Conservation (phyloP, 176 grass and related monocot species). For the Typha latifolia region DNA sequence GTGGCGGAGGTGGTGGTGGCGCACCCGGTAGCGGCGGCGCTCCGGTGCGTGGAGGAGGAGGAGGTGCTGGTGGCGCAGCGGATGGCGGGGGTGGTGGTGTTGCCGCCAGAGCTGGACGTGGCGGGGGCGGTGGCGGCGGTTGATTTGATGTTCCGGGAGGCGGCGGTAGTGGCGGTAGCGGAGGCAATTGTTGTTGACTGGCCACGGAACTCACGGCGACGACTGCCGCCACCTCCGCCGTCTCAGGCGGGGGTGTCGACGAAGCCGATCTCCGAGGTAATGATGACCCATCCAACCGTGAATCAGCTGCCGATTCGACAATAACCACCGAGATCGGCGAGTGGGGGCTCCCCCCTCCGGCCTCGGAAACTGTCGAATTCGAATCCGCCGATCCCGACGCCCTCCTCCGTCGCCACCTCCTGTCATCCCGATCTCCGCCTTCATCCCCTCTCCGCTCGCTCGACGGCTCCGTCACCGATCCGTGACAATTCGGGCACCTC, state of each 20-base stretch:
- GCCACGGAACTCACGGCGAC: neutral
- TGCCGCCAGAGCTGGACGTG: neutral
- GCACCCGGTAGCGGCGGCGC: conserved; percentile 21
- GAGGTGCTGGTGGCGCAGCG: conserved; percentile 13
- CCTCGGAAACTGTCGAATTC: neutral
- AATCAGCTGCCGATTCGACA: neutral
- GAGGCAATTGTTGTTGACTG: conserved; percentile 1
- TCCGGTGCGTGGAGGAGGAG: conserved; percentile 9
- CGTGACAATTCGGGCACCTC: conserved; percentile 6
- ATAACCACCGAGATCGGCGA: neutral
- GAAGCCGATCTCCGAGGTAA: neutral
- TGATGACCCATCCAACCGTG: neutral
- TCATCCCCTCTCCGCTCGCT: neutral
- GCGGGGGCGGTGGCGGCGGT: neutral
- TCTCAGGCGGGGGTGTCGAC: conserved; percentile 20
- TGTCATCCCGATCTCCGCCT: neutral
- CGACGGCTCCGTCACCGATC: conserved; percentile 5
- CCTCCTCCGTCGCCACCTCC: neutral
- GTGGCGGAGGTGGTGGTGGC: conserved; percentile 20
- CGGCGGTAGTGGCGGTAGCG: neutral
- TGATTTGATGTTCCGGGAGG: conserved; percentile 8
- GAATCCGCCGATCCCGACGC: neutral
- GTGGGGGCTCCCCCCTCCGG: neutral
- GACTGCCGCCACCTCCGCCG: neutral
- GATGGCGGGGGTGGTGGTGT: neutral